Conservation (phyloP, 140 eudicot genomes). For the Ambrosia hybrid region DNA sequence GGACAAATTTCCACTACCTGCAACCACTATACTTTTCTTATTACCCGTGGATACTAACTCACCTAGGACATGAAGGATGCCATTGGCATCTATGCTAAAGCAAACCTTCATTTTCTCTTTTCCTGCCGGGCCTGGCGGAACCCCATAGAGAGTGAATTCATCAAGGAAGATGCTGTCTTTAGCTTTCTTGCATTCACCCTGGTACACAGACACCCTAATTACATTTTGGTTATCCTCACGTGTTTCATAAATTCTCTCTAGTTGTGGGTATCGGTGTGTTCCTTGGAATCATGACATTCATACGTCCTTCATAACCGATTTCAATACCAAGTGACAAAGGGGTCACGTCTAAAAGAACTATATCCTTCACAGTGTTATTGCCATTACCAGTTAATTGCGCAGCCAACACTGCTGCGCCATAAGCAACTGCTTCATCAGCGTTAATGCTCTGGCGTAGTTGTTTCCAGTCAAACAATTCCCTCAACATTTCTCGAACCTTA, state of each 20-base stretch:
- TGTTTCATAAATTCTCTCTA: background rate
- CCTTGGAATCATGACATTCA: background rate
- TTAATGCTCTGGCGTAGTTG: conserved; percentile 2
- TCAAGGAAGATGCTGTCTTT: too few species aligned
- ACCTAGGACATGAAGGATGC: background rate
- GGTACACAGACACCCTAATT: background rate
- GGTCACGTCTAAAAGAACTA: background rate
- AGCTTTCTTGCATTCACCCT: background rate
- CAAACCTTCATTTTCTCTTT: background rate
- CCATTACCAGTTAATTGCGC: background rate
- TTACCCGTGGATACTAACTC: background rate
- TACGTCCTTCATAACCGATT: background rate
- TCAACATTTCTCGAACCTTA: conserved; percentile 1
- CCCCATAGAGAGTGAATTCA: background rate
- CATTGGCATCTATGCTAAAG: background rate
- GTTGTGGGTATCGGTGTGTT: background rate
- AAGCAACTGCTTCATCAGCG: conserved; percentile 4
- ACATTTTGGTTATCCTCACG: background rate
- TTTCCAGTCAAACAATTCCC: background rate
- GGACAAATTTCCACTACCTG: background rate
- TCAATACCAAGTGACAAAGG: background rate
- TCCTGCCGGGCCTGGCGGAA: conserved; percentile 5
- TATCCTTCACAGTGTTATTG: background rate
- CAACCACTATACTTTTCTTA: background rate
- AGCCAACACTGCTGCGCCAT: conserved; percentile 6